Base-by-base conservation (phyloP, 2,329 filamentous ascomycete species). In the Chaetomium sp. region DNA sequence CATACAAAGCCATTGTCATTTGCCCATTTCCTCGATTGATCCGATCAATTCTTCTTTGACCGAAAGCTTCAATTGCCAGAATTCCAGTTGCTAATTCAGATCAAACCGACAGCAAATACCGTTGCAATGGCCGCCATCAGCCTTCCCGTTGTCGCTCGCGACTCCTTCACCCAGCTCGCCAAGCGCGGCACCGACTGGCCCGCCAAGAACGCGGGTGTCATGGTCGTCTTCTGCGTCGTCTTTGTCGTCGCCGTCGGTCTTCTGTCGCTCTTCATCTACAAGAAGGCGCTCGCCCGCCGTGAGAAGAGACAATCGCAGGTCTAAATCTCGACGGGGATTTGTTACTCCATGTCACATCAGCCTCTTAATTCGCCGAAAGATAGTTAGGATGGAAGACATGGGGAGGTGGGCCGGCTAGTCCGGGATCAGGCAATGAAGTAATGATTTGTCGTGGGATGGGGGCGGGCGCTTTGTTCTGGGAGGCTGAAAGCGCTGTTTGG, bases 161-260 rank as follows among this genome's bases (percentile, higher is more conserved):
- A 69, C 60, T 49, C 64, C 57, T 38, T 67, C 54, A 55, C 62
- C 73, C 74, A 64, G 71, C 72, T 83, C 59, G 66, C 72, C 65
- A 82, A 77, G 73, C 77, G 76, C 59, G 76, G 19, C 19, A 27
- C 79, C 70, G 81, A 84, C 74, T 86, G 79, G 78, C 80, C 82
- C 32, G 62, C 69, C 58, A 64, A 70, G 36, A 79, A 86, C 65
- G 75, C 78, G 45, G 82, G 82, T 68, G 80, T 85, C 59, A 74
- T 86, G 50, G 72, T 85, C 61, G 82, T 86, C 55, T 82, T 86
- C 70, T 75, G 72, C 69, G 81, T 86, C 62, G 73, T 84, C 68
- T 79, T 79, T 65, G 64, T 82, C 58, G 78, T 86, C 61, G 74
- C 59, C 41, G 54, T 77, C 58, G 76, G 80, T 33, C 66, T 86